These are phyloP conservation scores for Angomonas deanei DNA, from an alignment of 208 protist species.

Conservation along the genomic window DNA sequence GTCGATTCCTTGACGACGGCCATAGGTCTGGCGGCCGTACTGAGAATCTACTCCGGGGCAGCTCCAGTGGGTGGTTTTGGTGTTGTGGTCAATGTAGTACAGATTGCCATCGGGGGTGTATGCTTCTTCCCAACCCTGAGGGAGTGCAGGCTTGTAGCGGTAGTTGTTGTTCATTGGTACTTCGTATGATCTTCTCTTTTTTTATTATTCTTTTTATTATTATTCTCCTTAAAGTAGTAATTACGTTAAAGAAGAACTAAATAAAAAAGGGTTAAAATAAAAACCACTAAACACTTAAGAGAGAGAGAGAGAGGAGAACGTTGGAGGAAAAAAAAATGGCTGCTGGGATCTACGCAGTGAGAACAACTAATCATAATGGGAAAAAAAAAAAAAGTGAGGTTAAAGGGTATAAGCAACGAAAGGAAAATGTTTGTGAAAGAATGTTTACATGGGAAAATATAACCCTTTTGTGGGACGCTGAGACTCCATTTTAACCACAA, in stretches of 20 bases:
- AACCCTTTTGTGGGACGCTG: constrained; percentile 51
- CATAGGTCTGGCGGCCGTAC: constrained; percentile 22
- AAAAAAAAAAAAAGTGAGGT: constrained; percentile 12
- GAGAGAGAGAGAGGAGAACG: too few species aligned
- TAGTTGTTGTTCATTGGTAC: too few species aligned
- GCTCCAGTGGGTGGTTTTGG: constrained; percentile 80
- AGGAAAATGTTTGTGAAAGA: neutral
- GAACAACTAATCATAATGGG: constrained; percentile 2
- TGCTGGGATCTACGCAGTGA: too few species aligned
- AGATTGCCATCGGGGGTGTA: constrained; percentile 62
- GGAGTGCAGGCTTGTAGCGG: constrained; percentile 22
- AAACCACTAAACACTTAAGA: neutral
- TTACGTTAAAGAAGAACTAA: neutral
- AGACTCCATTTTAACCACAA: constrained; percentile 39
- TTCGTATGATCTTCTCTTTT: too few species aligned
- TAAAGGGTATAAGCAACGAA: neutral
- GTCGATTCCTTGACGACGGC: constrained; percentile 62
- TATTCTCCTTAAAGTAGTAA: neutral
- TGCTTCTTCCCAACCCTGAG: constrained; percentile 72
- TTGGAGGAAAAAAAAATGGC: too few species aligned
- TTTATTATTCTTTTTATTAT: too few species aligned
- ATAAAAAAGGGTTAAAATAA: neutral
- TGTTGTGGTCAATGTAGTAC: constrained; percentile 87
- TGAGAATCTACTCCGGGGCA: constrained; percentile 34
- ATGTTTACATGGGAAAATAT: constrained; percentile 18